Conservation (phyloP, 306 rosid genomes). For the Astragalus membranaceus region DNA sequence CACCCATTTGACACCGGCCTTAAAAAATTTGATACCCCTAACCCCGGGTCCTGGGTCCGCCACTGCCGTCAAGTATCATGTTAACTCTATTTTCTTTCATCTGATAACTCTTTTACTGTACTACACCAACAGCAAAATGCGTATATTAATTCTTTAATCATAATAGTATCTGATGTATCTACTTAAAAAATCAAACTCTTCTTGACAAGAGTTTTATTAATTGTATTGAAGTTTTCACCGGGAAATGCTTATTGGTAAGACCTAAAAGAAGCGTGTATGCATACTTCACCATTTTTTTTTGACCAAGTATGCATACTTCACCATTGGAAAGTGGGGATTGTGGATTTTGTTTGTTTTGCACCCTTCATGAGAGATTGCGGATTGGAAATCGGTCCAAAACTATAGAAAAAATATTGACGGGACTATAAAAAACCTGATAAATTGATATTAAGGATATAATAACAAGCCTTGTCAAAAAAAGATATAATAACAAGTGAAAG, state of each 20-base stretch:
- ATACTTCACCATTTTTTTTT: slow-evolving; percentile 6
- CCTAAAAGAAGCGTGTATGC: slow-evolving; percentile 20
- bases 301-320: slow-evolving; percentile 16
- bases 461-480: no score
- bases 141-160: no score
- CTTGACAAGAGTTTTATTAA: no score
- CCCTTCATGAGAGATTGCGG: slow-evolving; percentile 33
- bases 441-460: background rate
- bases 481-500: background rate
- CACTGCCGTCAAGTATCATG: no score
- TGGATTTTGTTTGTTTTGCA: slow-evolving; percentile 18
- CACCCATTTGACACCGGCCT: no score
- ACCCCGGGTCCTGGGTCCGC: no score
- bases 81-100: no score
- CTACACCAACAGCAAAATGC: no score
- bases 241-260: background rate
- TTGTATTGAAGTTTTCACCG: background rate
- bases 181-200: no score
- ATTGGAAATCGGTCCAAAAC: slow-evolving; percentile 4
- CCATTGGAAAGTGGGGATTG: slow-evolving; percentile 5
- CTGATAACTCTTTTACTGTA: no score
- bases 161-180: no score
- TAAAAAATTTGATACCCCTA: no score
- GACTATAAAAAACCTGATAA: background rate
- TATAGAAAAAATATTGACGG: background rate